Percentiles rank a stretch among this genome's conserved stretches.
phyloP scores from a whole-genome alignment of 768 basidiomycete species.

The Pleurotus tuoliensis region DNA sequence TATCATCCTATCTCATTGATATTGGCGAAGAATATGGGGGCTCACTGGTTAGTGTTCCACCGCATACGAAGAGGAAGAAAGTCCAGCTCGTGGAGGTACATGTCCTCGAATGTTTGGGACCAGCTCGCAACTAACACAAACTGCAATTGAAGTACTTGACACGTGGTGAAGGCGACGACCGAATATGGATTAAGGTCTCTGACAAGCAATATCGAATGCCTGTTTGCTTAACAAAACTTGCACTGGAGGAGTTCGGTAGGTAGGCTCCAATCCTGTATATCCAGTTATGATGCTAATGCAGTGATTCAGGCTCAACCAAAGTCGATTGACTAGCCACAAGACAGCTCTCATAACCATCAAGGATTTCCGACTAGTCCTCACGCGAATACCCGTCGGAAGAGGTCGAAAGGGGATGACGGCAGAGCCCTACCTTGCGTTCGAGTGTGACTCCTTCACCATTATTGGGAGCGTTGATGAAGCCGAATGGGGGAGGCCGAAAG shows the following conservation, averaged over 20 bases:
- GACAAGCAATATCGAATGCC: constrained; percentile 51
- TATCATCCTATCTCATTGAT: constrained; percentile 45
- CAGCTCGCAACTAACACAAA: background rate
- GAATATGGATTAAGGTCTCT: constrained; percentile 60
- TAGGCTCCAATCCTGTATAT: constrained; percentile 3
- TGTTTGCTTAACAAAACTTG: constrained; percentile 51
- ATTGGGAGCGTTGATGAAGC: constrained; percentile 43
- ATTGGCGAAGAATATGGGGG: constrained; percentile 51
- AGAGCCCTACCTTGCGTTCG: constrained; percentile 44
- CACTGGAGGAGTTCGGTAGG: constrained; percentile 42
- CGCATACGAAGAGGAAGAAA: constrained; percentile 36
- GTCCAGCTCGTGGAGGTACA: constrained; percentile 59
- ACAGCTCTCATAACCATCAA: constrained; percentile 46
- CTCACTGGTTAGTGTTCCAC: constrained; percentile 31
- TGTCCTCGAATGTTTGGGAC: background rate
- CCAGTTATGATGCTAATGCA: no score
- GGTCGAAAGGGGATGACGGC: constrained; percentile 33
- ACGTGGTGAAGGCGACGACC: constrained; percentile 35
- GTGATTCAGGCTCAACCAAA: constrained; percentile 10
- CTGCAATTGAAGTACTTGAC: constrained; percentile 48
- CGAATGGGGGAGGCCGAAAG: constrained; percentile 47
- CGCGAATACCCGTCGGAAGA: constrained; percentile 44
- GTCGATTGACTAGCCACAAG: constrained; percentile 40
- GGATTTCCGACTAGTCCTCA: constrained; percentile 46
- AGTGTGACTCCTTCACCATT: constrained; percentile 39